These are phyloP conservation scores for Russula vinacea DNA, from an alignment of 768 basidiomycete species.

Conservation along the genomic window DNA sequence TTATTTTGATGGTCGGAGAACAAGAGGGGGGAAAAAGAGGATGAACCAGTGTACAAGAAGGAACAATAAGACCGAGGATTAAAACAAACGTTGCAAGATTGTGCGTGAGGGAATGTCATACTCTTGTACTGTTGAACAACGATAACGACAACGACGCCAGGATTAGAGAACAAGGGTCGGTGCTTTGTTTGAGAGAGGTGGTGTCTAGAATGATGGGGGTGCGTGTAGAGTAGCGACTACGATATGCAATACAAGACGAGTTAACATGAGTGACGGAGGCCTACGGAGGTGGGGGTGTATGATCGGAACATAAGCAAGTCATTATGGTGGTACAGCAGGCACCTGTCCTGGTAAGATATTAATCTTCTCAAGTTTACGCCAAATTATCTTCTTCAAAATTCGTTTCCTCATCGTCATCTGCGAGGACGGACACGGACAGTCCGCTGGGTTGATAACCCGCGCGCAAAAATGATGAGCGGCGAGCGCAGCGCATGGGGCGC, in stretches of 20 bases:
- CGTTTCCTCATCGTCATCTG: not conserved
- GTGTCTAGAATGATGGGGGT: constrained; percentile 12
- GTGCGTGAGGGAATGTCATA: constrained; percentile 9
- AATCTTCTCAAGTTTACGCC: constrained; percentile 5
- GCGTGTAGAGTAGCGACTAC: constrained; percentile 16
- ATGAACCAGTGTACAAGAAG: constrained; percentile 5
- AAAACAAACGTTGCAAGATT: constrained; percentile 6
- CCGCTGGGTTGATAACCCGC: constrained; percentile 27
- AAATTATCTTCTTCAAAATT: not conserved
- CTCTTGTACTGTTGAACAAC: constrained; percentile 10
- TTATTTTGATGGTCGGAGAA: not conserved
- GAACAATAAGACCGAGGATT: constrained; percentile 12
- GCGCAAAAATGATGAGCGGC: constrained; percentile 13
- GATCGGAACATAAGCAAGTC: constrained; percentile 16
- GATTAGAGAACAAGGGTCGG: constrained; percentile 1
- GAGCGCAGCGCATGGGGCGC: constrained; percentile 27
- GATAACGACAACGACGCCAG: not conserved
- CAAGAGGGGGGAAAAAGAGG: not conserved
- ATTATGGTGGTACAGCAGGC: constrained; percentile 25
- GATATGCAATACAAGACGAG: constrained; percentile 24
- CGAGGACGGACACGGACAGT: constrained; percentile 17
- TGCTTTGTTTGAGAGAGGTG: not conserved
- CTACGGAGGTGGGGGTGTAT: not conserved
- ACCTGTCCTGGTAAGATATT: constrained; percentile 23
- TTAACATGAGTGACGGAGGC: constrained; percentile 9